Conservation (phyloP, 2,329 filamentous ascomycete species). For the Daldinia eschscholtzii region DNA sequence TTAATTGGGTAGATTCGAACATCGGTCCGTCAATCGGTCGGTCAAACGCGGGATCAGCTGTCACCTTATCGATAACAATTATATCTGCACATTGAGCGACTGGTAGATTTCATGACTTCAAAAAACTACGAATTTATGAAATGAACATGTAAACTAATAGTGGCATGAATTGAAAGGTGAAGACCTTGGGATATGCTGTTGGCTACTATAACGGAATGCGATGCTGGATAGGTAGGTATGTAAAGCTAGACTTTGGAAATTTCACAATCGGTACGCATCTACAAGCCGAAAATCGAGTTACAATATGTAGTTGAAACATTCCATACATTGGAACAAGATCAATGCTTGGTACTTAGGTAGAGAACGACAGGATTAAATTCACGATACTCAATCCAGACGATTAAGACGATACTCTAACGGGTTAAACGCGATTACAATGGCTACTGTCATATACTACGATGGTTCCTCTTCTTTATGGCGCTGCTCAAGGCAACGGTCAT, state of each 20-base stretch:
- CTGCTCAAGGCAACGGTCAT: constrained; percentile 49
- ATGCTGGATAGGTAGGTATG: too few relatives aligned
- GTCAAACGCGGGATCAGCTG: neutral
- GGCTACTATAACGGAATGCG: too few relatives aligned
- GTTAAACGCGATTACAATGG: too few relatives aligned
- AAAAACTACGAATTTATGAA: neutral
- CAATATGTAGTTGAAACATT: too few relatives aligned
- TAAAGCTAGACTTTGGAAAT: too few relatives aligned
- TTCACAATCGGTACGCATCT: too few relatives aligned
- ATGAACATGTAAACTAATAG: neutral
- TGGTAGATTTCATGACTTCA: neutral
- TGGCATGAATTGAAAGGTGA: neutral
- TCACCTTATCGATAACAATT: constrained; percentile 31
- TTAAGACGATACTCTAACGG: too few relatives aligned
- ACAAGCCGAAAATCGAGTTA: too few relatives aligned
- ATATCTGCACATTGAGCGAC: neutral
- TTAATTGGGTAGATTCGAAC: constrained; percentile 20
- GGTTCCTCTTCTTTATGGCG: constrained; percentile 54
- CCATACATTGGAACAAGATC: too few relatives aligned
- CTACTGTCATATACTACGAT: neutral
- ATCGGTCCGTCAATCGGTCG: constrained; percentile 5
- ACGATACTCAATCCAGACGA: too few relatives aligned
- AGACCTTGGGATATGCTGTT: neutral
- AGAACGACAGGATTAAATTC: too few relatives aligned
- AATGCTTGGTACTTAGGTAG: too few relatives aligned